Conservation (phyloP, 495 filamentous ascomycete species). For the Beverwykella pulmonaria region DNA sequence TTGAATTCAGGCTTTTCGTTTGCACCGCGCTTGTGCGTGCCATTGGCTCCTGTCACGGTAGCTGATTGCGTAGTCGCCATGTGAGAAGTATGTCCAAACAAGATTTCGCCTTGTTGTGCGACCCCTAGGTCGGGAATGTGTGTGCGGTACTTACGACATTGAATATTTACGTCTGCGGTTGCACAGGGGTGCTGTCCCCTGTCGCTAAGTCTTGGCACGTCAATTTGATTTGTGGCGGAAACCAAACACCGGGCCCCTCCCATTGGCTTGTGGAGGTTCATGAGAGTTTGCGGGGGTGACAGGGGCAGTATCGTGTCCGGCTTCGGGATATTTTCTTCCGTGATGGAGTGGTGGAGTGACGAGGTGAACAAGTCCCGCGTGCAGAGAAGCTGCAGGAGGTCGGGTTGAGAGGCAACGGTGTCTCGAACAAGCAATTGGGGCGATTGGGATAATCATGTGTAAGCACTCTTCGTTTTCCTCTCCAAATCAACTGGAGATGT, state of each 20-base stretch:
- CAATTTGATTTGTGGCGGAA: background rate
- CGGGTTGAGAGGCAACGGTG: no score
- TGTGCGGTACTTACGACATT: no score
- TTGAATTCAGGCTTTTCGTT: background rate
- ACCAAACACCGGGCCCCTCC: background rate
- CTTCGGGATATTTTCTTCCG: no score
- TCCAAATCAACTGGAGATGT: conserved; percentile 4
- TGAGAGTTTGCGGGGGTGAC: no score
- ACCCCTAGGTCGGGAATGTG: background rate
- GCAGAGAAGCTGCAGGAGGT: background rate
- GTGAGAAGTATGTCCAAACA: background rate
- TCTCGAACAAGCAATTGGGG: background rate
- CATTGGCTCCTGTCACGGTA: conserved; percentile 10
- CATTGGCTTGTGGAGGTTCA: background rate
- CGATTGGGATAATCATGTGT: background rate
- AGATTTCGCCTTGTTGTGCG: background rate
- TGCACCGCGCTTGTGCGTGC: conserved; percentile 5
- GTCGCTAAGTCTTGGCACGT: background rate
- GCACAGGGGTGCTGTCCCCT: background rate
- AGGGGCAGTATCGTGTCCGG: no score
- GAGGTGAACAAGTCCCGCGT: background rate
- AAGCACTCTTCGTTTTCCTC: background rate
- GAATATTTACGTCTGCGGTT: background rate
- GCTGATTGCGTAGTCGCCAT: conserved; percentile 9
- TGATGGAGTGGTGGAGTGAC: no score